A percentile compares a stretch with the other conserved stretches of the same genome.
phyloP scores from a whole-genome alignment of 169 alveolate species.

The Plasmodium falciparum region DNA sequence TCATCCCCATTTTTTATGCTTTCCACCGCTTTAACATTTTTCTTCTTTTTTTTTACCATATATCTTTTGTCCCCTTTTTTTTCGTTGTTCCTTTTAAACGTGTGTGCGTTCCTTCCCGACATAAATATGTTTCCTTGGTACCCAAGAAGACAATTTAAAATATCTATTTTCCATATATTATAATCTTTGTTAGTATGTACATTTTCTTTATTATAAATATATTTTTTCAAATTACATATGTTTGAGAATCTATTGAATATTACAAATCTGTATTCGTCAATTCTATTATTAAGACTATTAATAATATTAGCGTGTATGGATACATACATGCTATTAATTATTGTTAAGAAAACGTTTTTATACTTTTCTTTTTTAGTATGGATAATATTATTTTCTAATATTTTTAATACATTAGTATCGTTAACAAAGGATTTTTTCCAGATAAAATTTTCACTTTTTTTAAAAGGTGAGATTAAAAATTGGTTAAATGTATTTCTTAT shows the following conservation, averaged over 20 bases:
- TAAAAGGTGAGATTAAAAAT: background rate
- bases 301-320: conserved; percentile 40
- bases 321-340: conserved; percentile 57
- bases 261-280: conserved; percentile 47
- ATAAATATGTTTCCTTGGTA: conserved; percentile 20
- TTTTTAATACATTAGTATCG: conserved; percentile 31
- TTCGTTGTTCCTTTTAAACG: no score
- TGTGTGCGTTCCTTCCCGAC: background rate
- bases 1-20: no score
- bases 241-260: conserved; percentile 32
- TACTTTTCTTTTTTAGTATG: conserved; percentile 23
- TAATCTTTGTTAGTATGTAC: no score
- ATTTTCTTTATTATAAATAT: background rate
- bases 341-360: conserved; percentile 29
- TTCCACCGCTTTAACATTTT: no score
- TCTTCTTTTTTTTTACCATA: no score
- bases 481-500: background rate
- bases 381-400: conserved; percentile 8
- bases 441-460: background rate
- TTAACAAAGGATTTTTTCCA: conserved; percentile 46
- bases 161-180: conserved; percentile 1
- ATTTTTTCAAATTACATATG: background rate
- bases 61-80: no score
- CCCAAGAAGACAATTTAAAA: conserved; percentile 35
- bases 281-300: conserved; percentile 27